Evolutionary conservation across 1,139 yeast species (phyloP).

Genomic region (Magnusiomyces sp.): DNA sequence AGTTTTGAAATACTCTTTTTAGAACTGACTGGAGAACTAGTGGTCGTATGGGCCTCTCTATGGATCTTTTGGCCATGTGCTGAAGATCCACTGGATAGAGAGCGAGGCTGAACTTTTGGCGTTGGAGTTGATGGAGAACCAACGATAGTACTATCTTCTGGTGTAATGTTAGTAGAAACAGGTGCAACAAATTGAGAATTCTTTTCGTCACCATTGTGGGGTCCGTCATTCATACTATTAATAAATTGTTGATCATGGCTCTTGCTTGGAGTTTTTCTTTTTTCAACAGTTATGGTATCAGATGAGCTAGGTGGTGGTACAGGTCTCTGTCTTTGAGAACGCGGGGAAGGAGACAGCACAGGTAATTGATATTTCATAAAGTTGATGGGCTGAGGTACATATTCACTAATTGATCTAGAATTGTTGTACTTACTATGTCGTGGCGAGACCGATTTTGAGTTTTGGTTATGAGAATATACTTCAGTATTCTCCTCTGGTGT

Average conservation of each 20-base stretch:
- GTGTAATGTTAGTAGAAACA: not conserved
- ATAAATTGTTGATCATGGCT: not conserved
- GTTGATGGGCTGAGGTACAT: conserved; percentile 9
- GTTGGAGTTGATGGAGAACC: conserved; percentile 1
- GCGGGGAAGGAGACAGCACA: too few species aligned
- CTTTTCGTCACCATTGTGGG: not conserved
- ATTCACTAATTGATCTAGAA: conserved; percentile 13
- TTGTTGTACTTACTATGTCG: too few species aligned
- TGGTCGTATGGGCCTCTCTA: not conserved
- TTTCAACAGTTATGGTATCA: not conserved
- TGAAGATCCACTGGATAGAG: conserved; percentile 10
- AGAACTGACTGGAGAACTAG: too few species aligned
- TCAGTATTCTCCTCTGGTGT: too few species aligned
- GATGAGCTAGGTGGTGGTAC: not conserved
- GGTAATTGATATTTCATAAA: not conserved
- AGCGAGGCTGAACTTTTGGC: conserved; percentile 1
- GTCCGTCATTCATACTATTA: not conserved
- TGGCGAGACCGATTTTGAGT: too few species aligned
- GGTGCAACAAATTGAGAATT: not conserved
- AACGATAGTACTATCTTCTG: not conserved
- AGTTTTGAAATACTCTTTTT: too few species aligned
- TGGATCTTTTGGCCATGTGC: not conserved
- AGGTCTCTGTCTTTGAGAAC: not conserved
- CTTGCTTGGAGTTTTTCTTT: not conserved
- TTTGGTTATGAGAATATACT: too few species aligned